Evolutionary conservation across 352 stramenopile species (phyloP).

Genomic region (Globisporangium cylindrosporum): DNA sequence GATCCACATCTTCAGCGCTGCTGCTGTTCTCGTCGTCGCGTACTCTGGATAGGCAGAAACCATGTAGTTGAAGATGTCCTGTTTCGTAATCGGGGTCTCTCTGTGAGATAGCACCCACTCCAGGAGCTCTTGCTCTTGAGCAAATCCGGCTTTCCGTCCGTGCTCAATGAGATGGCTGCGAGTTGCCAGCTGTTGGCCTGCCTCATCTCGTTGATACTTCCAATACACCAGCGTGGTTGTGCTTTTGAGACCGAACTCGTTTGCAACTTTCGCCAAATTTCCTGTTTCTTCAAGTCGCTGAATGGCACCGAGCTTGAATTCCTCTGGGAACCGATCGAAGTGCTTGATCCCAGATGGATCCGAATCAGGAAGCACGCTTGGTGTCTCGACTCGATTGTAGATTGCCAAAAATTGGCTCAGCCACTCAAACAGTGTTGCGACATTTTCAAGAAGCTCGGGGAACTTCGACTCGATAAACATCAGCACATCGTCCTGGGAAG

Average conservation of each 20-base stretch:
- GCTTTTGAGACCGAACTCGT: conserved; percentile 55
- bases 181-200: conserved; percentile 23
- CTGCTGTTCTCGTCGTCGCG: conserved; percentile 45
- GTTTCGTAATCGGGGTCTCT: conserved; percentile 44
- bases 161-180: not conserved
- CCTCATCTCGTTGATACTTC: conserved; percentile 34
- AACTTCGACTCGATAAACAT: conserved; percentile 64
- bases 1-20: conserved; percentile 64
- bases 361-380: conserved; percentile 17
- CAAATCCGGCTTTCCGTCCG: conserved; percentile 21
- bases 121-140: conserved; percentile 41
- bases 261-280: conserved; percentile 33
- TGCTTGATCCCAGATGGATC: not conserved
- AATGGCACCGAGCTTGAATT: conserved; percentile 19
- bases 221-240: conserved; percentile 60
- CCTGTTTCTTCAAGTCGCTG: conserved; percentile 22
- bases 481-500: conserved; percentile 52
- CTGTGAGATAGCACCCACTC: conserved; percentile 49
- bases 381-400: conserved; percentile 25
- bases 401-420: conserved; percentile 44
- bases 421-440: conserved; percentile 57
- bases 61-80: conserved; percentile 65
- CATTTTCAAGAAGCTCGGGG: conserved; percentile 50
- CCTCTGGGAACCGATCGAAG: conserved; percentile 12
- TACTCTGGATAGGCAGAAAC: conserved; percentile 52